Evolutionary conservation across 805 yeast genomes (phyloP).

Genomic region (Cephaloascus fragrans): DNA sequence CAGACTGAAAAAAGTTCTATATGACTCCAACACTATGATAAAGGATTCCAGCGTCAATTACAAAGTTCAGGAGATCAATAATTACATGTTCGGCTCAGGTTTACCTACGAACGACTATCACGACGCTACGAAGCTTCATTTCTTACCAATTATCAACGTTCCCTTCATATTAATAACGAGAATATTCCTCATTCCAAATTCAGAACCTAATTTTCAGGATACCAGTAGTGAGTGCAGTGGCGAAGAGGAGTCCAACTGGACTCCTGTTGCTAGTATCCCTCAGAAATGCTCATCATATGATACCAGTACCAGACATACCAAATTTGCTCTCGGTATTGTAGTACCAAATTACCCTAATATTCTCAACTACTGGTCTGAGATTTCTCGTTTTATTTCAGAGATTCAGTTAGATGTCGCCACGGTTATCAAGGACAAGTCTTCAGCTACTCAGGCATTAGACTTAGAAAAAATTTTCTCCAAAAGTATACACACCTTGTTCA

Average conservation of each 20-base stretch:
- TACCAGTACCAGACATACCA: constrained; percentile 1
- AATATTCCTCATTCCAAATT: constrained; percentile 25
- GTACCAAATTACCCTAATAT: constrained; percentile 19
- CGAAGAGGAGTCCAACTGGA: no score
- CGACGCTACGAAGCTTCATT: constrained; percentile 25
- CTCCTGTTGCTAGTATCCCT: no score
- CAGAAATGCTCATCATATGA: background rate
- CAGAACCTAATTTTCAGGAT: no score
- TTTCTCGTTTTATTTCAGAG: no score
- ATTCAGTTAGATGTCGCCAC: no score
- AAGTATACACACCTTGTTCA: background rate
- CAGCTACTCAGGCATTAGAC: background rate
- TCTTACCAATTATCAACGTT: constrained; percentile 20
- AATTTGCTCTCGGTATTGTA: constrained; percentile 19
- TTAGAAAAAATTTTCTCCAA: background rate
- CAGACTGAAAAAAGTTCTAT: constrained; percentile 28
- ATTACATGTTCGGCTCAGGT: constrained; percentile 38
- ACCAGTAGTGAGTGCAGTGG: no score
- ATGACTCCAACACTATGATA: constrained; percentile 14
- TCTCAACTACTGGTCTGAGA: constrained; percentile 1
- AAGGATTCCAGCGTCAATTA: constrained; percentile 17
- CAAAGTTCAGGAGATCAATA: constrained; percentile 23
- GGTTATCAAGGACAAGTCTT: background rate
- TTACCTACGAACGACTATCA: constrained; percentile 28
- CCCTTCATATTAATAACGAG: constrained; percentile 25